Conservation (phyloP, 352 stramenopile genomes). For the Elongisporangium anandrum region DNA sequence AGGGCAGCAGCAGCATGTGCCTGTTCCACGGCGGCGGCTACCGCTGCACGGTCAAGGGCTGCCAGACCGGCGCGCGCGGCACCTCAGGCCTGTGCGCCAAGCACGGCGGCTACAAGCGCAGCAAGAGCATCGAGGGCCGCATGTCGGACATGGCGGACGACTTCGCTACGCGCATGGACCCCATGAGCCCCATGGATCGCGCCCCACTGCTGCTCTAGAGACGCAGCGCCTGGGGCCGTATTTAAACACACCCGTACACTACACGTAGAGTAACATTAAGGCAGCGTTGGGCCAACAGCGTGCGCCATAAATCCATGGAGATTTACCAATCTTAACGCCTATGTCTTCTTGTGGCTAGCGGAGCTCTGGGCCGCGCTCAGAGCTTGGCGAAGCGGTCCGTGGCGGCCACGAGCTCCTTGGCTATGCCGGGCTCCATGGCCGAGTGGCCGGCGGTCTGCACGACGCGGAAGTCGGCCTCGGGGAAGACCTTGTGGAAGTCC, state of each 20-base stretch:
- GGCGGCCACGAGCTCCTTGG: conserved; percentile 64
- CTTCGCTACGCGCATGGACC: not conserved
- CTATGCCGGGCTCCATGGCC: conserved; percentile 69
- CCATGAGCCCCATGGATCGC: not conserved
- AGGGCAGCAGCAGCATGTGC: conserved; percentile 71
- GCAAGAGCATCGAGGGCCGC: conserved; percentile 12
- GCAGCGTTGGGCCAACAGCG: too few species aligned
- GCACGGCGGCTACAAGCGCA: conserved; percentile 75
- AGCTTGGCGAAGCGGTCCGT: conserved; percentile 63
- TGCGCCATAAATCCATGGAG: too few species aligned
- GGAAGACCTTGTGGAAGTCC: conserved; percentile 82
- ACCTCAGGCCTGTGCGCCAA: conserved; percentile 75
- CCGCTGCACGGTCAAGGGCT: conserved; percentile 71
- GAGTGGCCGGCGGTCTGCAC: conserved; percentile 76
- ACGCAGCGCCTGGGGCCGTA: not conserved
- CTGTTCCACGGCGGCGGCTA: conserved; percentile 84
- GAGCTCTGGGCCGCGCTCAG: too few species aligned
- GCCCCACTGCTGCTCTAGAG: not conserved
- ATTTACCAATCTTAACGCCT: too few species aligned
- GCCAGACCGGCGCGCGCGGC: conserved; percentile 66
- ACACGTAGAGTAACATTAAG: not conserved
- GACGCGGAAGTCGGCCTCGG: conserved; percentile 63
- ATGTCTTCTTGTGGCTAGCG: too few species aligned
- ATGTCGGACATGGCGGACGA: not conserved
- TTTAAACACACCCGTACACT: not conserved